Base-by-base conservation (phyloP, 1,284 basidiomycete species). In the Malassezia slooffiae region DNA sequence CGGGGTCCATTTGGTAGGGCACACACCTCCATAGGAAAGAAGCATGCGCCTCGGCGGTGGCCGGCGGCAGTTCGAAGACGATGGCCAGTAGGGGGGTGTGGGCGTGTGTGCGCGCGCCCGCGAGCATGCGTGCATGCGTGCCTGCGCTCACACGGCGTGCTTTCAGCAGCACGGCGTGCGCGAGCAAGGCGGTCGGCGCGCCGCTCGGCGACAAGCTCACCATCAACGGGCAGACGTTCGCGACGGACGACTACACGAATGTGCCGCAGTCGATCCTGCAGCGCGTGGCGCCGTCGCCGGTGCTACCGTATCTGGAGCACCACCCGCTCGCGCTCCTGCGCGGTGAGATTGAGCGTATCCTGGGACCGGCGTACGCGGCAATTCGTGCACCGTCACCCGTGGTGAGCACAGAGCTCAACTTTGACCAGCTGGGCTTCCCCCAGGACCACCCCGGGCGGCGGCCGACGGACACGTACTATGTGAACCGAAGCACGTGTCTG, bases 381-480 rank as follows among this genome's bases (percentile, higher is more conserved):
- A 62, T 76, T 34, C 61, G 80, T 19, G 80, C 83, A 9, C 74
- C 82, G 43, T 84, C 86, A 1, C 88, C 93, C 0, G 75, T 96
- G 41, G 93, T 97, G 41, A 81, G 86, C 1, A 85, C 89, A 2
- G 75, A 77, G 62, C 80, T 90, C 71, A 99, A 99, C 74, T 99
- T 99, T 71, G 93, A 96, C 71, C 85, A 91, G 57, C 80, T 99
- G 17, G 88, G 86, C 12, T 96, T 99, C 72, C 81, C 91, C 0
- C 64, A 74, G 5, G 88, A 96, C 73, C 93, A 99, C 68, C 90
- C 91, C 1, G 93, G 93, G 2, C 80, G 93, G 43, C 77, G 80
- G 16, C 74, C 80, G 35, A 85, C 85, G 20, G 93, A 99, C 73
- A 87, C 83, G 58, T 99, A 99, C 75, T 99, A 97, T 71, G 74